phyloP scores from a whole-genome alignment of 257 asterid genomes.

The Mitragyna speciosa region DNA sequence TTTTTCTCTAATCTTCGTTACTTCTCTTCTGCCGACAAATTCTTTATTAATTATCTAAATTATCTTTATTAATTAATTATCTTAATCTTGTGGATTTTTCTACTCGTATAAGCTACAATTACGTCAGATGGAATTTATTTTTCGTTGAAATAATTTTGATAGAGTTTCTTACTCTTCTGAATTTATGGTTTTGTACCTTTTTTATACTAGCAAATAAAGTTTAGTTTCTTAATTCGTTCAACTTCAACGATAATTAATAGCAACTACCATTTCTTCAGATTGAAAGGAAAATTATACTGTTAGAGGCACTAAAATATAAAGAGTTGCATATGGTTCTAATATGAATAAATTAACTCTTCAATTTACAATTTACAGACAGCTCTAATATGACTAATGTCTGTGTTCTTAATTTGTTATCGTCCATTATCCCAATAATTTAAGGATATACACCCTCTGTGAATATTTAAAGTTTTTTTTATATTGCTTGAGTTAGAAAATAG shows the following conservation, averaged over 20 bases:
- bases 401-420: too few species aligned
- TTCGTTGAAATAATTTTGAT: background rate
- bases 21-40: conserved; percentile 58
- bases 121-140: background rate
- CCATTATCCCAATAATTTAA: too few species aligned
- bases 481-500: too few species aligned
- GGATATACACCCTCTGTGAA: too few species aligned
- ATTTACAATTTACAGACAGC: too few species aligned
- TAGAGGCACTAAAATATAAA: too few species aligned
- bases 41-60: too few species aligned
- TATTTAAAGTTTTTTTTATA: too few species aligned
- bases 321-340: too few species aligned
- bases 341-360: too few species aligned
- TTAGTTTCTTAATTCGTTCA: background rate
- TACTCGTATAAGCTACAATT: background rate
- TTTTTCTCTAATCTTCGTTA: conserved; percentile 3
- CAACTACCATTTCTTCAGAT: background rate
- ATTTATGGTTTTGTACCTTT: background rate
- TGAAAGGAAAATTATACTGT: too few species aligned
- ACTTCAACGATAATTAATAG: background rate
- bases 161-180: background rate
- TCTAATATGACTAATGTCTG: too few species aligned
- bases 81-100: background rate
- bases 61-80: background rate
- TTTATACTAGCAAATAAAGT: background rate